A percentile compares a stretch with the other conserved stretches of the same genome.
Evolutionary conservation across 768 basidiomycete genomes (phyloP).

Genomic region (Psilocybe cyanescens): DNA sequence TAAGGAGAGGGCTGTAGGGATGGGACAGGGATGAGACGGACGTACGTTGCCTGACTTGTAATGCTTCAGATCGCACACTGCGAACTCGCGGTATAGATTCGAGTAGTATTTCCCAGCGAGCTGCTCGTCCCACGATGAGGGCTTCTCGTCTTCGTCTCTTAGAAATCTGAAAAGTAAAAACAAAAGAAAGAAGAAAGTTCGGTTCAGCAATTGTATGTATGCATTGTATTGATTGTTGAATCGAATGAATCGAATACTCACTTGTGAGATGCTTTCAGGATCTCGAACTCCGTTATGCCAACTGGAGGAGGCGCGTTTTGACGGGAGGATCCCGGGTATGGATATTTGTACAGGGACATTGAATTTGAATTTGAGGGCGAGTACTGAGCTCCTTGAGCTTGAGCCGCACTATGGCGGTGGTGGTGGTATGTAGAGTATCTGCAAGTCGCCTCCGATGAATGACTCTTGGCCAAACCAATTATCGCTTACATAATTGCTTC

Average conservation of each 20-base stretch:
- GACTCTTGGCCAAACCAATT: too few relatives aligned
- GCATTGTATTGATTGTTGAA: too few relatives aligned
- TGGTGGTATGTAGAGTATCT: too few relatives aligned
- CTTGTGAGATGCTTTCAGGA: conserved; percentile 76
- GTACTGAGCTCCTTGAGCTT: too few relatives aligned
- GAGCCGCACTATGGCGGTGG: too few relatives aligned
- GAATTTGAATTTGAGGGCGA: too few relatives aligned
- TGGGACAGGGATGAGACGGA: conserved; percentile 1
- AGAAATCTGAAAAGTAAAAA: conserved; percentile 61
- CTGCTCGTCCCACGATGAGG: conserved; percentile 77
- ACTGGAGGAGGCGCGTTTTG: conserved; percentile 28
- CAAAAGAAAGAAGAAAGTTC: too few relatives aligned
- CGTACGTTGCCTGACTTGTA: conserved; percentile 90
- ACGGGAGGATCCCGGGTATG: conserved; percentile 36
- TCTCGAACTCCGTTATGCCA: conserved; percentile 70
- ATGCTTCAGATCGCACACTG: conserved; percentile 92
- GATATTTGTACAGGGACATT: conserved; percentile 43
- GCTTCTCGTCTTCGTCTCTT: conserved; percentile 58
- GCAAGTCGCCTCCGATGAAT: too few relatives aligned
- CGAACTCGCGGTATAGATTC: conserved; percentile 89
- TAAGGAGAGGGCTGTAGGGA: neutral
- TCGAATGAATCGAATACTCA: conserved; percentile 28
- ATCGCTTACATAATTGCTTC: too few relatives aligned
- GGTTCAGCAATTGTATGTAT: too few relatives aligned
- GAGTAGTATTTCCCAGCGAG: conserved; percentile 89